Evolutionary conservation across 352 stramenopile genomes (phyloP).

Genomic region (Thraustochytrium striatum): DNA sequence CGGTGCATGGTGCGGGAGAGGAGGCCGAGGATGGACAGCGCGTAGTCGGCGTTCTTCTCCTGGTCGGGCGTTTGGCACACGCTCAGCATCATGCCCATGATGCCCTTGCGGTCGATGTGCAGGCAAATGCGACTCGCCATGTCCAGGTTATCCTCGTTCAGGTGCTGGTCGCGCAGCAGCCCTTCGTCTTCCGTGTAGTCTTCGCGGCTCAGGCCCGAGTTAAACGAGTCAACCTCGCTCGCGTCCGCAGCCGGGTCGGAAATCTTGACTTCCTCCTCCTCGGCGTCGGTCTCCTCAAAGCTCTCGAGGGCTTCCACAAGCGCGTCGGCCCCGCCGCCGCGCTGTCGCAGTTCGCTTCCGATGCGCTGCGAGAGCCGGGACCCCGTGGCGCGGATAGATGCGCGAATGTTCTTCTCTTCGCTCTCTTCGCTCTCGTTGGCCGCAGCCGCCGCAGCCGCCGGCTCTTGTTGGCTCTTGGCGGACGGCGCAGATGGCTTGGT

Average conservation of each 20-base stretch:
- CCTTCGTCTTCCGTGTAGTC: slow-evolving; percentile 4
- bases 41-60: background rate
- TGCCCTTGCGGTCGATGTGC: background rate
- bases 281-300: background rate
- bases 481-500: too few species aligned
- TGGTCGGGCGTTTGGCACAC: background rate
- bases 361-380: too few species aligned
- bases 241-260: background rate
- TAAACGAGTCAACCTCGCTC: background rate
- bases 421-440: too few species aligned
- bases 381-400: too few species aligned
- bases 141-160: background rate
- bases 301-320: too few species aligned
- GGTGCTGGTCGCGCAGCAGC: background rate
- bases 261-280: background rate
- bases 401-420: too few species aligned
- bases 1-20: slow-evolving; percentile 25
- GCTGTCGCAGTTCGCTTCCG: too few species aligned
- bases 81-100: background rate
- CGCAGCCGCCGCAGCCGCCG: too few species aligned
- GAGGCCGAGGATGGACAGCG: background rate
- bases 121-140: background rate
- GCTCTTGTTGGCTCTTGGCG: too few species aligned
- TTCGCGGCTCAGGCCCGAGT: background rate
- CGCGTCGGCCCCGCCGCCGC: too few species aligned